Evolutionary conservation across 345 rosid species (phyloP).

Genomic region (Ceriops decandra): DNA sequence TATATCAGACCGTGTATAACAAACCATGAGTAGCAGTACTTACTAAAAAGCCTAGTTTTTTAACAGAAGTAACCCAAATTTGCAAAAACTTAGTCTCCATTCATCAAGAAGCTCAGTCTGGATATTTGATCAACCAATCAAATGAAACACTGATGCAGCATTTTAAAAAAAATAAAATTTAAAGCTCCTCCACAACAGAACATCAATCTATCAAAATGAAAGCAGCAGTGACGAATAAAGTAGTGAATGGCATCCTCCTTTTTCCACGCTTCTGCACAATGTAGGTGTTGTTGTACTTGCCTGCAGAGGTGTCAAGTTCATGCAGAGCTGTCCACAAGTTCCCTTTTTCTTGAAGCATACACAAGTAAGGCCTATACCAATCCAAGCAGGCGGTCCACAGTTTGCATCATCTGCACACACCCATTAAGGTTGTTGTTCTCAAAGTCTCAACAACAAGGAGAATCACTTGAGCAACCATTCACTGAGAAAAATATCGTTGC

Average conservation of each 20-base stretch:
- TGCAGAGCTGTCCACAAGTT: conserved; percentile 57
- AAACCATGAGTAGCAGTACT: not conserved
- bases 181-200: not conserved
- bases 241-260: not conserved
- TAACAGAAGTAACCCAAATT: not conserved
- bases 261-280: not conserved
- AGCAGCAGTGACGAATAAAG: not conserved
- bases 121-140: not conserved
- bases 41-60: not conserved
- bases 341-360: conserved; percentile 88
- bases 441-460: not conserved
- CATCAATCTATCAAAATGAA: not conserved
- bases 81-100: not conserved
- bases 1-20: not conserved
- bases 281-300: conserved; percentile 33
- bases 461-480: not conserved
- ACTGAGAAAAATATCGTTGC: not conserved
- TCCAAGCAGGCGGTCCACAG: conserved; percentile 68
- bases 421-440: not conserved
- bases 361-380: conserved; percentile 82
- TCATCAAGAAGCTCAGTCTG: not conserved
- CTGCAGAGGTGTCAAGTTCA: conserved; percentile 81
- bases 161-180: too few relatives aligned
- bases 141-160: too few relatives aligned
- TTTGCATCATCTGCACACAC: conserved; percentile 50